Conservation (phyloP, 2,329 filamentous ascomycete species). For the Myriosclerotinia scirpicola region DNA sequence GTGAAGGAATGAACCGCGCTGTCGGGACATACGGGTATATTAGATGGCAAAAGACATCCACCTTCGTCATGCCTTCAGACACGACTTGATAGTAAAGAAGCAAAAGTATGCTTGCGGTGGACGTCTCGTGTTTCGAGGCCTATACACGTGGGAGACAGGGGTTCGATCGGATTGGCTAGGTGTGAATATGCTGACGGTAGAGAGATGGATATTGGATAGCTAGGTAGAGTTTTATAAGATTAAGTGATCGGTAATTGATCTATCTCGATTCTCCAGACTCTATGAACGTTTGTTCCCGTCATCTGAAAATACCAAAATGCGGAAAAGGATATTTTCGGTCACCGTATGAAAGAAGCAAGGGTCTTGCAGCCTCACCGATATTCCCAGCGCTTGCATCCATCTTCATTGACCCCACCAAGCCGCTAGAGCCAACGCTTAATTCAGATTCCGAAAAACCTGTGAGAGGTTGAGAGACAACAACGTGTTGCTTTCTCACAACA, state of each 20-base stretch:
- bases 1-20: neutral
- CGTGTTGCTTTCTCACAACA: conserved; percentile 4
- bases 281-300: too few relatives aligned
- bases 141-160: conserved; percentile 1
- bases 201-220: neutral
- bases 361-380: conserved; percentile 8
- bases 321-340: neutral
- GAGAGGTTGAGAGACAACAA: conserved; percentile 10
- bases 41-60: too few relatives aligned
- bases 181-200: neutral
- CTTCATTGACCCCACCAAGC: neutral
- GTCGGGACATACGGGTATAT: neutral
- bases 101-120: conserved; percentile 2
- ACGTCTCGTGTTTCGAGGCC: neutral
- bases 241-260: neutral
- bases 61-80: neutral
- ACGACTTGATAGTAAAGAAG: neutral
- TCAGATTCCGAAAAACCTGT: neutral
- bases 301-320: neutral
- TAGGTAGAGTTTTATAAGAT: neutral
- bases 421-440: conserved; percentile 18
- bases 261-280: neutral
- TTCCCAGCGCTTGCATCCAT: conserved; percentile 3
- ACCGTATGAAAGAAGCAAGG: neutral
- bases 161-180: neutral